Evolutionary conservation across 805 yeast genomes (phyloP).

Genomic region (Priceomyces fermenticarens): DNA sequence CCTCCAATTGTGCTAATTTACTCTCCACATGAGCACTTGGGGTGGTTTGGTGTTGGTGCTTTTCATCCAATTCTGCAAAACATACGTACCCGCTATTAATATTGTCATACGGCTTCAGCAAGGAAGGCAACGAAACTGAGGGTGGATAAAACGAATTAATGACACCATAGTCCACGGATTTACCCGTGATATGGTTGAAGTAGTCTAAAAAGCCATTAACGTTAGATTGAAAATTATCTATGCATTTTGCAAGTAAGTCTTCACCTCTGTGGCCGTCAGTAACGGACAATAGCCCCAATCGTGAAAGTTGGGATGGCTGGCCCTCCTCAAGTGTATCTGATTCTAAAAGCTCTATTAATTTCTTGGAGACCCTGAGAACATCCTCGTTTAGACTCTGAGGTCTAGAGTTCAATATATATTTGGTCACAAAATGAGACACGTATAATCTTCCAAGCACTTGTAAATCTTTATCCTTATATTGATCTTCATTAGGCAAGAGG

Average conservation of each 20-base stretch:
- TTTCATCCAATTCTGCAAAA: neutral
- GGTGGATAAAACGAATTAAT: neutral
- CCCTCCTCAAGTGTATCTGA: neutral
- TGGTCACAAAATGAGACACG: slow-evolving; percentile 5
- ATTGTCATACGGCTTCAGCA: neutral
- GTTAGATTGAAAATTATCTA: neutral
- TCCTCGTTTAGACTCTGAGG: neutral
- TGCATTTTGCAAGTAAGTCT: neutral
- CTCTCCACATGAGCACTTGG: neutral
- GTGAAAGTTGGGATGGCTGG: neutral
- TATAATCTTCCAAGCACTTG: slow-evolving; percentile 6
- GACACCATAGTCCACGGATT: neutral
- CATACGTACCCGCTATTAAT: neutral
- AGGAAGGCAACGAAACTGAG: neutral
- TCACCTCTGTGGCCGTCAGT: neutral
- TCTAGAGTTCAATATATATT: slow-evolving; percentile 4
- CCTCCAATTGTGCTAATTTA: slow-evolving; percentile 2
- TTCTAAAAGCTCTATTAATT: too few relatives aligned
- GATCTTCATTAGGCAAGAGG: neutral
- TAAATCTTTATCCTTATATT: neutral
- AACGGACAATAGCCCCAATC: slow-evolving; percentile 3
- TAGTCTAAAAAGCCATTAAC: neutral
- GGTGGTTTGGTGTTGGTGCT: neutral
- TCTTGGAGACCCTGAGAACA: neutral
- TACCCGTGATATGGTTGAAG: neutral